Base-by-base conservation (phyloP, 1,284 basidiomycete genomes). In the Prillingera fragicola region DNA sequence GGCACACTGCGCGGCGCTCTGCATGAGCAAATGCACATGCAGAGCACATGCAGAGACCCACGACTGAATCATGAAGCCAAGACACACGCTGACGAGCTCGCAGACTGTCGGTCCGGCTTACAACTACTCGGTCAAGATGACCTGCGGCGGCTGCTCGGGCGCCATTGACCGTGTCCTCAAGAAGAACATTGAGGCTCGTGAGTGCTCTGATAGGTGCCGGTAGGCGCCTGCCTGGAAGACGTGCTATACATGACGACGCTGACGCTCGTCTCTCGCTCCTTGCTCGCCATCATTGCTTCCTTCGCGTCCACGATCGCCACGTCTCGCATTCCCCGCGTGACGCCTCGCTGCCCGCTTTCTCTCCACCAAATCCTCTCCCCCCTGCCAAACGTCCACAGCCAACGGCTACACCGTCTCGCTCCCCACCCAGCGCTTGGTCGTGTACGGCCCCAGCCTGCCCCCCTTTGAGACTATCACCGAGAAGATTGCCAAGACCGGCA, bases 401-500 rank as follows among this genome's bases (percentile, higher is more conserved):
- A 67, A 69, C 59, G 52, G 52, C 24, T 72, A 54, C 59, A 45
- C 47, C 38, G 68, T 72, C 38, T 65, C 62, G 19, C 63, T 72
- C 23, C 39, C 53, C 12, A 58, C 52, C 23, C 67, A 72, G 41
- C 59, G 57, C 15, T 69, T 66, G 17, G 48, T 66, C 33, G 62
- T 72, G 27, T 72, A 66, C 65, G 70, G 70, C 37, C 62, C 63
- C 10, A 44, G 49, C 17, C 49, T 71, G 1, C 68, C 68, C 7
- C 50, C 57, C 14, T 65, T 70, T 32, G 64, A 67, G 14, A 53
- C 55, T 2, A 48, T 71, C 14, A 65, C 63, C 10, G 63, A 60
- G 27, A 69, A 69, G 57, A 70, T 71, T 44, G 57, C 56, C 15
- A 72, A 72, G 63, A 72, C 70, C 3, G 70, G 70, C 27, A 72